Evolutionary conservation across 2,329 filamentous ascomycete species (phyloP), one percentile per base, ranked within the genome.

Genomic region (Fusarium transvaalense): DNA sequence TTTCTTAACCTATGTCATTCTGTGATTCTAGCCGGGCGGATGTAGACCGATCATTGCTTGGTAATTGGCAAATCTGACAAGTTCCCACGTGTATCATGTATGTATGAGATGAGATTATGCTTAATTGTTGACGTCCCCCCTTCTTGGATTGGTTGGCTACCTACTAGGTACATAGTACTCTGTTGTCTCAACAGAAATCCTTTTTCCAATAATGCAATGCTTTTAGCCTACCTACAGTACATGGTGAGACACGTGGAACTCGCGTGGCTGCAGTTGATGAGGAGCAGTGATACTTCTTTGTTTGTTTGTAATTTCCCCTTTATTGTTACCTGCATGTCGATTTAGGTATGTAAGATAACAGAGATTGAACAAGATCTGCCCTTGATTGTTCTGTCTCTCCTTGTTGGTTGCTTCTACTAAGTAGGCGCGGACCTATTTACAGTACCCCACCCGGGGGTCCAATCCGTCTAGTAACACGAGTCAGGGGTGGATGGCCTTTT

Each of bases 161-260:
- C 35, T n/a, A n/a, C n/a, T n/a, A n/a, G n/a, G n/a, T n/a, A n/a
- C n/a, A n/a, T n/a, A n/a, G n/a, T n/a, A n/a, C n/a, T n/a, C n/a
- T n/a, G n/a, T 39, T 34, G 4, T n/a, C 17, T 46, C 3, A 6
- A 48, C 13, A 10, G 17, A 23, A 25, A 6, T 29, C 23, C 21
- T 14, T 32, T 6, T 15, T 27, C 35, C 21, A 27, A 38, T 23
- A 60, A 10, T 29, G 27, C 17, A 35, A 41, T 60, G 38, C 31
- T 32, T 53, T 53, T 60, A 55, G 39, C 17, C 29, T 61, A 35
- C 21, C 4, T 58, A 25, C 37, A 38, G 37, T 38, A 31, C 17
- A 29, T 27, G 17, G 23, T 29, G 47, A 50, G 47, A 62, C 59
- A 56, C 57, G 57, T 56, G 59, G 57, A 62, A 42, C 9, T 23